These are phyloP conservation scores for Eimeria nieschulzi DNA, from an alignment of 169 alveolate species.

Conservation along the genomic window DNA sequence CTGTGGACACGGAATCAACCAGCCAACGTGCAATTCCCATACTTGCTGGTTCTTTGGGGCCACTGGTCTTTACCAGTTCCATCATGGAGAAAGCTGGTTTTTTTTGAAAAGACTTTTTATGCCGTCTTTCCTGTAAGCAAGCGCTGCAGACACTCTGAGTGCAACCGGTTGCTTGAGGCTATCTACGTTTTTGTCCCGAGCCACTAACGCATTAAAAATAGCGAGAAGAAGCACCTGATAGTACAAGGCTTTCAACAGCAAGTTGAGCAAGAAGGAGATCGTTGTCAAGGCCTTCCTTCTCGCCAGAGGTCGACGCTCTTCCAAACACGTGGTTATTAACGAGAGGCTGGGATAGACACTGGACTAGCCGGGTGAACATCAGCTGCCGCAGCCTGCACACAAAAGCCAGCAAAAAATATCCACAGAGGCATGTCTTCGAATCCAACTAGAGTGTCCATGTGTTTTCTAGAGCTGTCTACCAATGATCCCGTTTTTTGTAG, in stretches of 20 bases:
- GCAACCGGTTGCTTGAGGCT: too few relatives aligned
- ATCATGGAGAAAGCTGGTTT: too few relatives aligned
- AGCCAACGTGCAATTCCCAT: neutral
- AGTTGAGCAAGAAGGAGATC: conserved; percentile 43
- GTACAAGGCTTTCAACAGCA: conserved; percentile 57
- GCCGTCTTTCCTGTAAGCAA: too few relatives aligned
- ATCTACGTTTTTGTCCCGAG: neutral
- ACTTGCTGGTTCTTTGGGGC: too few relatives aligned
- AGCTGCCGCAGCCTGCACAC: conserved; percentile 69
- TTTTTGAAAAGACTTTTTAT: too few relatives aligned
- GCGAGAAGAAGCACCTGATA: conserved; percentile 11
- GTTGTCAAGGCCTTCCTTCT: conserved; percentile 31
- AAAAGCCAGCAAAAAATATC: neutral
- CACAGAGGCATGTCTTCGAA: neutral
- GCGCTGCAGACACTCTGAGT: too few relatives aligned
- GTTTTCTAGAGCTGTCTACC: neutral
- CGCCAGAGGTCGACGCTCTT: neutral
- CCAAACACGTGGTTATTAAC: conserved; percentile 14
- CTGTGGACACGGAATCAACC: neutral
- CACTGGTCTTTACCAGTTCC: too few relatives aligned
- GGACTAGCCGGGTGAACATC: conserved; percentile 67
- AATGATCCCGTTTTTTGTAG: too few relatives aligned
- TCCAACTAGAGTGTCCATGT: neutral
- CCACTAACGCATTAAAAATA: neutral
- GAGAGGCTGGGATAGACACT: conserved; percentile 63